Conservation (phyloP, 345 rosid genomes). For the Toxicodendron radicans region DNA sequence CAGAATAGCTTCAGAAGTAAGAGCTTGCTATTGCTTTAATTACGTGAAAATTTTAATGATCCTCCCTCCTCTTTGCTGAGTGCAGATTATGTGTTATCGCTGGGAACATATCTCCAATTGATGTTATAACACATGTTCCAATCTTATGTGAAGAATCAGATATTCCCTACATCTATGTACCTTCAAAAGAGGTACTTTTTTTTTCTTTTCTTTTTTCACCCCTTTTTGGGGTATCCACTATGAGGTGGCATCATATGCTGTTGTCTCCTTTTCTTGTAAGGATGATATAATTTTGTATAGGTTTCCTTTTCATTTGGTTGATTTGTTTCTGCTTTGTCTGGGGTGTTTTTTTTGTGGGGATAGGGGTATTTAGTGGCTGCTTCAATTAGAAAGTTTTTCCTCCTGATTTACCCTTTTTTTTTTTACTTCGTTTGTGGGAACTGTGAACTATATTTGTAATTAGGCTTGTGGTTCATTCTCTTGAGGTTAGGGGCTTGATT, state of each 20-base stretch:
- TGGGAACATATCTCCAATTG: slow-evolving; percentile 96
- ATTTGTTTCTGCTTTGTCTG: not conserved
- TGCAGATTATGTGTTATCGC: slow-evolving; percentile 90
- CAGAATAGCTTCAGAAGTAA: not conserved
- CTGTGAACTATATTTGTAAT: no score
- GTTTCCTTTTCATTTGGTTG: not conserved
- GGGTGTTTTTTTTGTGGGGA: no score
- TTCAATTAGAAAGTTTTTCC: no score
- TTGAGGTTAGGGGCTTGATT: no score
- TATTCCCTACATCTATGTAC: slow-evolving; percentile 82
- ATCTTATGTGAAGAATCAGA: slow-evolving; percentile 85
- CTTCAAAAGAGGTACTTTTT: slow-evolving; percentile 82
- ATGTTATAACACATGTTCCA: slow-evolving; percentile 94
- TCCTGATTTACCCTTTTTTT: no score
- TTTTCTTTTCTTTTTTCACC: not conserved
- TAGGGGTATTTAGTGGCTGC: no score
- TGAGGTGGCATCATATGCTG: not conserved
- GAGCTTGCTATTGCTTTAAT: not conserved
- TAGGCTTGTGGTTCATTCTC: no score
- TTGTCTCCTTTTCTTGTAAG: not conserved
- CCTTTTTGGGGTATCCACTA: not conserved
- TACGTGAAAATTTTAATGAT: not conserved
- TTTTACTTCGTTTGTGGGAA: no score
- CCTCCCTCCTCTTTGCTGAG: not conserved
- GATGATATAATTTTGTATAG: not conserved